These are phyloP conservation scores for Ceratobasidium sp. DNA, from an alignment of 1,284 basidiomycete genomes.

Conservation along the genomic window DNA sequence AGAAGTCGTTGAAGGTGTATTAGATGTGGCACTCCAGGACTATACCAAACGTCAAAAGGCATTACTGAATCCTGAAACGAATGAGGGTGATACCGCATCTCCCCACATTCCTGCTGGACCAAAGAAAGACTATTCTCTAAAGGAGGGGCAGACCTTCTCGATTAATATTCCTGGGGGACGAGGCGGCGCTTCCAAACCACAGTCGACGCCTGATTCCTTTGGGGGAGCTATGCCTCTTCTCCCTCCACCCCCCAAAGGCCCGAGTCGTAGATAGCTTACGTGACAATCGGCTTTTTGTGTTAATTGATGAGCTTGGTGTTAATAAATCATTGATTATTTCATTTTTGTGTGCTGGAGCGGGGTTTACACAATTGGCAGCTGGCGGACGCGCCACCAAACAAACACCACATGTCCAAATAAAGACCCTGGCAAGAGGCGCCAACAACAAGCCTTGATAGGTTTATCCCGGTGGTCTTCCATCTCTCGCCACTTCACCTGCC, in stretches of 20 bases:
- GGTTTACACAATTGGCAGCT: no score
- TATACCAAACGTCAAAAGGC: constrained; percentile 81
- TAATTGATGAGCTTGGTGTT: no score
- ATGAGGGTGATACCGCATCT: constrained; percentile 49
- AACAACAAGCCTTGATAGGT: constrained; percentile 27
- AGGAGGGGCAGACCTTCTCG: constrained; percentile 94
- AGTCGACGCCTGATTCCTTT: constrained; percentile 1
- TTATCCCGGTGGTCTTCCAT: constrained; percentile 5
- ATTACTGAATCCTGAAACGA: constrained; percentile 58
- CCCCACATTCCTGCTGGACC: constrained; percentile 73
- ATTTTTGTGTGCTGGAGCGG: no score
- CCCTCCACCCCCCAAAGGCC: constrained; percentile 39
- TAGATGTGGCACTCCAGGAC: constrained; percentile 93
- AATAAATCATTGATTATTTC: neutral
- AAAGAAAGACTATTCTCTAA: constrained; percentile 93
- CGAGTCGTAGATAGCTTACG: constrained; percentile 31
- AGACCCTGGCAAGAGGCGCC: constrained; percentile 24
- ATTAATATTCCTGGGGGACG: constrained; percentile 80
- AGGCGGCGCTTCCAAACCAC: constrained; percentile 19
- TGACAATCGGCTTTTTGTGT: neutral
- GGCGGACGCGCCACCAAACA: no score
- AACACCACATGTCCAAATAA: neutral
- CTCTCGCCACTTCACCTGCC: constrained; percentile 16
- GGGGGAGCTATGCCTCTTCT: constrained; percentile 31
- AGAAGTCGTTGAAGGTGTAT: constrained; percentile 4